These are phyloP conservation scores for Yamadazyma siamensis DNA, from an alignment of 1,139 yeast species.

Conservation along the genomic window DNA sequence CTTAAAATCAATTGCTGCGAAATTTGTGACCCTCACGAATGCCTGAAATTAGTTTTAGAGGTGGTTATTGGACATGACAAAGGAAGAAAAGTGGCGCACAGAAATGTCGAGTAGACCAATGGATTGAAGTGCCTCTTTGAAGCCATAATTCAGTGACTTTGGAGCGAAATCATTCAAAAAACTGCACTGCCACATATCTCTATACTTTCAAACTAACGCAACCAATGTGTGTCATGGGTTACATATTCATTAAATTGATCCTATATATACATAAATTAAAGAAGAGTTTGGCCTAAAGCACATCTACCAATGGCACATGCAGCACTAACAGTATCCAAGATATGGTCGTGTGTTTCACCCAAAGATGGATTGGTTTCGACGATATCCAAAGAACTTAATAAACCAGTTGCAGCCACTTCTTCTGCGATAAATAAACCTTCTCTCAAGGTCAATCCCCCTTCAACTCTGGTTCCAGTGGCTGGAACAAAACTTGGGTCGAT, in stretches of 20 bases:
- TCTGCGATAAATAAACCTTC: constrained; percentile 93
- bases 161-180: no score
- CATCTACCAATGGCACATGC: constrained; percentile 92
- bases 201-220: no score
- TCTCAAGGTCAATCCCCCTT: constrained; percentile 92
- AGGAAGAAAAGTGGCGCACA: background rate
- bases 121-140: no score
- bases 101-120: no score
- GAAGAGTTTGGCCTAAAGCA: constrained; percentile 87
- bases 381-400: constrained; percentile 80
- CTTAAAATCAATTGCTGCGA: constrained; percentile 8
- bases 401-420: constrained; percentile 85
- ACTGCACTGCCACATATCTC: no score
- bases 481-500: constrained; percentile 93
- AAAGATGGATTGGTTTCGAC: constrained; percentile 92
- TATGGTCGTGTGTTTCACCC: constrained; percentile 75
- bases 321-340: constrained; percentile 80
- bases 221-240: no score
- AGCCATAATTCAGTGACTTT: no score
- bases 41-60: no score
- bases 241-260: no score
- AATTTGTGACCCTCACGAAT: constrained; percentile 1
- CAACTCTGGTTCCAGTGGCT: constrained; percentile 96
- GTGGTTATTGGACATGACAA: background rate
- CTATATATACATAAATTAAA: constrained; percentile 30